These are phyloP conservation scores for Rhizoclosmatium globosum DNA, from an alignment of 192 early-diverging fungal genomes.

Conservation along the genomic window DNA sequence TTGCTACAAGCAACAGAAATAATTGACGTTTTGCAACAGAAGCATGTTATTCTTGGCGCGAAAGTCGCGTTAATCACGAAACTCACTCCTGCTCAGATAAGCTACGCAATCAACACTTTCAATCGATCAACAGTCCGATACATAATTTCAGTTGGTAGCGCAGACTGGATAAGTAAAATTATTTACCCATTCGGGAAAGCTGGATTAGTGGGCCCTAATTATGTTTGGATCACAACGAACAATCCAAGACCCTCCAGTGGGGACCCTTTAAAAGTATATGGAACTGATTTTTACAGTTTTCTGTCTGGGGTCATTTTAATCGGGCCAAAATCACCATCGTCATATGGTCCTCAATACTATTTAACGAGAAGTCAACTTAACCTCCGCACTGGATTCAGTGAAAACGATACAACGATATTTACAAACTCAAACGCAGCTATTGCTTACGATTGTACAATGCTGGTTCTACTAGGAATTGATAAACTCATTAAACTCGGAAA, in stretches of 20 bases:
- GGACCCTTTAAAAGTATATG: neutral
- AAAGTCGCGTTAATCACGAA: neutral
- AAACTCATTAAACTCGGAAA: neutral
- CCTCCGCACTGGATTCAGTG: neutral
- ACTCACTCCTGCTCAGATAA: neutral
- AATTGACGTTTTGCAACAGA: neutral
- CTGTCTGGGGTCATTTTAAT: neutral
- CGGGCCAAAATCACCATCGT: neutral
- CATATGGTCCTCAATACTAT: neutral
- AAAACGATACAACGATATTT: neutral
- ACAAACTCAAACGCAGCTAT: neutral
- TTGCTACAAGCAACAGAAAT: neutral
- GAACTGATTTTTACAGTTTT: neutral
- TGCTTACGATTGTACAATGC: constrained; percentile 15
- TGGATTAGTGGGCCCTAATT: no score
- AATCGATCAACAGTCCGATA: neutral
- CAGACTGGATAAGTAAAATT: no score
- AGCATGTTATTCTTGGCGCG: neutral
- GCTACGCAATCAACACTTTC: neutral
- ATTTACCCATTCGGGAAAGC: no score
- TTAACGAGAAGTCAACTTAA: neutral
- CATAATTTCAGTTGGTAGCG: no score
- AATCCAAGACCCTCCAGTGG: no score
- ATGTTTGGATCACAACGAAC: no score
- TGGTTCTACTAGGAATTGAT: constrained; percentile 9